Evolutionary conservation across 2,329 filamentous ascomycete species (phyloP), one percentile per base, ranked within the genome.

Genomic region (Aspergillus japonicus): DNA sequence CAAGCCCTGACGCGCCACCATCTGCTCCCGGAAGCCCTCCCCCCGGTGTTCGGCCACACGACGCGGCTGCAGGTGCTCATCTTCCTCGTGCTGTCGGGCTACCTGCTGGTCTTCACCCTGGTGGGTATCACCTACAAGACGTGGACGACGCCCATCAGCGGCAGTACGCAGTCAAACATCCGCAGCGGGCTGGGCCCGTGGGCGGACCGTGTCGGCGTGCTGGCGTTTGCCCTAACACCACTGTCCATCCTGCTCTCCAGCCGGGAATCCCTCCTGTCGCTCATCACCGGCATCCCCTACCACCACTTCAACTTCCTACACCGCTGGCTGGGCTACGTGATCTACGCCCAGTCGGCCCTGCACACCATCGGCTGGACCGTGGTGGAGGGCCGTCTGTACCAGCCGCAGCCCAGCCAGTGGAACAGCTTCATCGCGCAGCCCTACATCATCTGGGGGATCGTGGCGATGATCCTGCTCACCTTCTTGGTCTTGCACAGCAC

Each of bases 221-320:
- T 92, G 0, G 89, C 90, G 1, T 92, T 89, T 66, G 90, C 89
- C 0, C 80, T 92, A 10, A 91, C 89, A 0, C 89, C 89, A 0
- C 79, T 92, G 0, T 87, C 87, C 0, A 76, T 92, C 31, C 74
- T 90, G 51, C 80, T 92, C 12, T 81, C 84, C n/a, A 87, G 81
- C 59, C 82, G 89, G 47, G 89, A 92, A 70, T 89, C 87, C 0
- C 77, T 92, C 2, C 81, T 92, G 4, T 89, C 86, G 0, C 71
- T 89, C 14, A 73, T 91, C 52, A 92, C 89, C 0, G 89, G 90
- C 1, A 80, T 92, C 0, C 89, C 90, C 0, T 91, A 91, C 68
- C 89, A 92, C 66, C 85, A 84, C 67, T 91, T 92, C 81, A 88
- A 89, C 73, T 92, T 92, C 69, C 77, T 92, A 21, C 89, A 92